Conservation (phyloP, 306 rosid species). For the Rubus parviflorus region DNA sequence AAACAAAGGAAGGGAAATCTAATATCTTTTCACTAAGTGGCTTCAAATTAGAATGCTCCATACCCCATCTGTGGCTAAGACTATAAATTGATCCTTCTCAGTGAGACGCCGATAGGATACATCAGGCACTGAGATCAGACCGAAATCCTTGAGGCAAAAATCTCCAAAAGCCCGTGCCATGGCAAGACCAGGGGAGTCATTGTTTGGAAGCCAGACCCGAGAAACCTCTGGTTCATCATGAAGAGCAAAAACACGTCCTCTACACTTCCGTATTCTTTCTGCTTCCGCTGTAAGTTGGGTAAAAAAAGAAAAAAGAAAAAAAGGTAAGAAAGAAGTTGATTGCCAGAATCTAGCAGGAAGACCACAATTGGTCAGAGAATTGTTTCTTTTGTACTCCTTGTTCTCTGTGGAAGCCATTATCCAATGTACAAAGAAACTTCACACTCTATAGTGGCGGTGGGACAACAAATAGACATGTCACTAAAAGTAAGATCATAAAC, state of each 20-base stretch:
- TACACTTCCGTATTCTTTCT: slow-evolving; percentile 84
- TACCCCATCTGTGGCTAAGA: slow-evolving; percentile 99
- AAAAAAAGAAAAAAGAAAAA: too few species aligned
- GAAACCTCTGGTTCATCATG: slow-evolving; percentile 96
- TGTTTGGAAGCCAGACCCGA: slow-evolving; percentile 95
- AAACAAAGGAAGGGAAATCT: not conserved
- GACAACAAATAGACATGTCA: not conserved
- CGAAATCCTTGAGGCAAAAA: slow-evolving; percentile 96
- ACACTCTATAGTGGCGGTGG: not conserved
- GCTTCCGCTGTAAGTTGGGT: slow-evolving; percentile 67
- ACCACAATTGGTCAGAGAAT: not conserved
- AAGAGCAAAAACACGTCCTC: slow-evolving; percentile 95
- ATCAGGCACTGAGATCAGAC: slow-evolving; percentile 94
- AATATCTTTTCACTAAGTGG: not conserved
- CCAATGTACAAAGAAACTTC: slow-evolving; percentile 5
- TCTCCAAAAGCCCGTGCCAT: slow-evolving; percentile 99
- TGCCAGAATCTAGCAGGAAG: not conserved
- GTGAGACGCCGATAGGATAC: slow-evolving; percentile 63
- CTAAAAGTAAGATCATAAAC: not conserved
- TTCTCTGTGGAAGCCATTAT: slow-evolving; percentile 5
- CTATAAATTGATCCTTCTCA: slow-evolving; percentile 78
- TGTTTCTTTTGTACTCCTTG: not conserved
- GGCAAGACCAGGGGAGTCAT: slow-evolving; percentile 96
- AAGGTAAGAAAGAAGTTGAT: slow-evolving; percentile 6
- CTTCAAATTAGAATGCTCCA: slow-evolving; percentile 21